Evolutionary conservation across 495 filamentous ascomycete genomes (phyloP).

Genomic region (Chaetomidium leptoderma): DNA sequence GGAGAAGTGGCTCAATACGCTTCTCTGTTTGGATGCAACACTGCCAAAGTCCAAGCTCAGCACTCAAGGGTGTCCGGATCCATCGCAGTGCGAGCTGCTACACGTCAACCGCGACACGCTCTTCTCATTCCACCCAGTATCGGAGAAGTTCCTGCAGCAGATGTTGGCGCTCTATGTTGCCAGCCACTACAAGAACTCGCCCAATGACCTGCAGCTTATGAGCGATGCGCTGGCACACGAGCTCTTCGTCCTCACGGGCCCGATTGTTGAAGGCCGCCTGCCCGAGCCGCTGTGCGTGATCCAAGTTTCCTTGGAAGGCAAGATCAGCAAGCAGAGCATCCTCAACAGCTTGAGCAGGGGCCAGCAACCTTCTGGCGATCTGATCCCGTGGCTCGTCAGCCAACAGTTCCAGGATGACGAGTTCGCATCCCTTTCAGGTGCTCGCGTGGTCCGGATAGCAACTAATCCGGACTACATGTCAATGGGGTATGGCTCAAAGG

Average conservation of each 20-base stretch:
- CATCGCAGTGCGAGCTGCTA: conserved; percentile 81
- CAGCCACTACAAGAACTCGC: conserved; percentile 97
- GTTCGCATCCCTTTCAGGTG: conserved; percentile 89
- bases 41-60: conserved; percentile 70
- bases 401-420: conserved; percentile 99
- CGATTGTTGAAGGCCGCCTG: conserved; percentile 73
- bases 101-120: conserved; percentile 95
- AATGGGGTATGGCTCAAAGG: conserved; percentile 93
- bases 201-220: conserved; percentile 96
- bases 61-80: conserved; percentile 81
- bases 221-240: conserved; percentile 96
- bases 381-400: conserved; percentile 97
- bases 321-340: conserved; percentile 89
- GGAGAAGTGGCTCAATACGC: conserved; percentile 92
- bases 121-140: conserved; percentile 96
- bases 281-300: conserved; percentile 94
- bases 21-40: conserved; percentile 90
- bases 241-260: conserved; percentile 89
- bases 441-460: conserved; percentile 88
- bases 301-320: conserved; percentile 90
- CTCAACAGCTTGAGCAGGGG: conserved; percentile 84
- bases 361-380: conserved; percentile 83
- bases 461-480: conserved; percentile 87
- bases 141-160: conserved; percentile 93
- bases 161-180: conserved; percentile 99